These are phyloP conservation scores for Candida awuae DNA, from an alignment of 805 yeast species.

Conservation along the genomic window DNA sequence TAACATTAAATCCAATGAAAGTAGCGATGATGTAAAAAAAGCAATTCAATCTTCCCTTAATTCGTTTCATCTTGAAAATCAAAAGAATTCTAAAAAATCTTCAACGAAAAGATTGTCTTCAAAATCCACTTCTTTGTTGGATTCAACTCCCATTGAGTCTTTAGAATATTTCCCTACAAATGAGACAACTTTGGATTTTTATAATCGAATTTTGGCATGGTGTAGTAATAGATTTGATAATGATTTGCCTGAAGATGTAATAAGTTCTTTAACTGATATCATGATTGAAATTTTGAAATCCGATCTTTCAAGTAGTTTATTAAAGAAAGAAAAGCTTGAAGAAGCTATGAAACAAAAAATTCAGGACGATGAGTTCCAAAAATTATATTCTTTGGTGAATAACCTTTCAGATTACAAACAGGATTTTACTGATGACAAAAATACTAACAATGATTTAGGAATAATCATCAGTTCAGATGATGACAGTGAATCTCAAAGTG, in stretches of 20 bases:
- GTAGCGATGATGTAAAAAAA: slow-evolving; percentile 14
- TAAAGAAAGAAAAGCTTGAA: slow-evolving; percentile 44
- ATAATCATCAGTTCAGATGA: slow-evolving; percentile 32
- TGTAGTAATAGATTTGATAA: slow-evolving; percentile 46
- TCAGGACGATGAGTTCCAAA: slow-evolving; percentile 38
- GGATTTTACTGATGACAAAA: slow-evolving; percentile 14
- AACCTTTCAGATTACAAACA: slow-evolving; percentile 43
- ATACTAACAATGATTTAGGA: slow-evolving; percentile 27
- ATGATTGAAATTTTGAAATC: slow-evolving; percentile 47
- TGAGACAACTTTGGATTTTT: slow-evolving; percentile 40
- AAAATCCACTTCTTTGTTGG: slow-evolving; percentile 25
- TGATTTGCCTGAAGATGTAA: slow-evolving; percentile 70
- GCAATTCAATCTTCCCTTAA: neutral
- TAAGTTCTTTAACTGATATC: slow-evolving; percentile 65
- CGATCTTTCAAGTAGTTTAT: slow-evolving; percentile 34
- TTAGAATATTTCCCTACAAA: slow-evolving; percentile 58
- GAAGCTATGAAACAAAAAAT: slow-evolving; percentile 38
- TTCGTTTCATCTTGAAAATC: neutral
- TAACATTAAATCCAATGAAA: slow-evolving; percentile 14
- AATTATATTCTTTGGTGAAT: slow-evolving; percentile 36
- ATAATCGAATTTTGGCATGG: slow-evolving; percentile 54
- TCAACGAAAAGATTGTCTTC: slow-evolving; percentile 1
- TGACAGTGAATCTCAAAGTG: slow-evolving; percentile 27
- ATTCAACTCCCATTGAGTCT: slow-evolving; percentile 34
- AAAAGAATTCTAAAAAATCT: slow-evolving; percentile 9